phyloP scores from a whole-genome alignment of 23 red algal species.

The Gracilaria gracilis region DNA sequence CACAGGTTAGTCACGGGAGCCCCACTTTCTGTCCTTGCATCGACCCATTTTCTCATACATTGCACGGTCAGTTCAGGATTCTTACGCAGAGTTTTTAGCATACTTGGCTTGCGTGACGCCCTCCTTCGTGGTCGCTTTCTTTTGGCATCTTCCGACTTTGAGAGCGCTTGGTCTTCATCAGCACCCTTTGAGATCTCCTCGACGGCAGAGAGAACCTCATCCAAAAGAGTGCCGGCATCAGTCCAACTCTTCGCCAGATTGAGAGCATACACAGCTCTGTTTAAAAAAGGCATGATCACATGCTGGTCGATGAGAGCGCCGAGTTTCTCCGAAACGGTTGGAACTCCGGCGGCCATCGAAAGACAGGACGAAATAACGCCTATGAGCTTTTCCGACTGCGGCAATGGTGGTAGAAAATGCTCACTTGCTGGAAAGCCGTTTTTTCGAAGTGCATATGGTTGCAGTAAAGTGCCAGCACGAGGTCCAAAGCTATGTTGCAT shows the following conservation, averaged over 20 bases:
- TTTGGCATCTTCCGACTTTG: neutral
- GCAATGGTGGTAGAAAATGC: constrained; percentile 13
- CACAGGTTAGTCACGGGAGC: constrained; percentile 4
- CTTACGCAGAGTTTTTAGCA: constrained; percentile 17
- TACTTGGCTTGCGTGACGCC: neutral
- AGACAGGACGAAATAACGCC: constrained; percentile 37
- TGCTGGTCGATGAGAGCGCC: constrained; percentile 31
- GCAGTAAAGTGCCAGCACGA: constrained; percentile 65
- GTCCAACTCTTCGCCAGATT: constrained; percentile 63
- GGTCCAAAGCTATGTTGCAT: constrained; percentile 51
- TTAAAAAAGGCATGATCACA: constrained; percentile 48
- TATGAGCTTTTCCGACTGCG: constrained; percentile 36
- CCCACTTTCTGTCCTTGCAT: neutral
- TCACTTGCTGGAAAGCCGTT: constrained; percentile 1
- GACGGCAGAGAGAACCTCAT: neutral
- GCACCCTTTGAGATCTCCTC: neutral
- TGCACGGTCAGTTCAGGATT: constrained; percentile 19
- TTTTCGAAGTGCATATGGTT: constrained; percentile 14
- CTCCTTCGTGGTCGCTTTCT: neutral
- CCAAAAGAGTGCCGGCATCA: constrained; percentile 34
- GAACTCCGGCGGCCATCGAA: constrained; percentile 46
- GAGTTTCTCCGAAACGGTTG: constrained; percentile 22
- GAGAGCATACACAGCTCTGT: constrained; percentile 57
- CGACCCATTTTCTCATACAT: constrained; percentile 30
- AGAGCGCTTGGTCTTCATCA: neutral